phyloP scores from a whole-genome alignment of 805 yeast species.

The Pichia pseudocactophila region DNA sequence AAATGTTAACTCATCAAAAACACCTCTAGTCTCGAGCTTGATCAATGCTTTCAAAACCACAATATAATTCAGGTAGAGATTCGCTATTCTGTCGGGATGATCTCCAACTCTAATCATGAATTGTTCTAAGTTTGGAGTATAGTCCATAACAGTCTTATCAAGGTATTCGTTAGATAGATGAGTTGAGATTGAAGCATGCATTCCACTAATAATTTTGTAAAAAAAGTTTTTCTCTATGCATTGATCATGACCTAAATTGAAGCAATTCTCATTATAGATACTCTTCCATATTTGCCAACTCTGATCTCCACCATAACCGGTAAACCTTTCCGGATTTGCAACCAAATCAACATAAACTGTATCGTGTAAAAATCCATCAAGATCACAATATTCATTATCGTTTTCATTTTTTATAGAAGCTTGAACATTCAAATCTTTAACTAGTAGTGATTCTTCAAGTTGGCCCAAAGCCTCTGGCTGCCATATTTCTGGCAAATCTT shows the following conservation, averaged over 20 bases:
- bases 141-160: slow-evolving; percentile 58
- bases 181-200: slow-evolving; percentile 93
- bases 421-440: slow-evolving; percentile 27
- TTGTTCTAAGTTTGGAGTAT: slow-evolving; percentile 74
- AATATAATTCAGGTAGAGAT: slow-evolving; percentile 88
- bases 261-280: slow-evolving; percentile 87
- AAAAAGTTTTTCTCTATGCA: slow-evolving; percentile 86
- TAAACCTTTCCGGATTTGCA: slow-evolving; percentile 90
- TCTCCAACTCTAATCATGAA: slow-evolving; percentile 88
- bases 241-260: slow-evolving; percentile 36
- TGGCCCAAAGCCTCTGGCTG: slow-evolving; percentile 63
- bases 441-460: slow-evolving; percentile 31
- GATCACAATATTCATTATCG: slow-evolving; percentile 54
- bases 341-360: slow-evolving; percentile 79
- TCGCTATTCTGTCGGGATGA: slow-evolving; percentile 80
- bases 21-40: slow-evolving; percentile 35
- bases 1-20: slow-evolving; percentile 22
- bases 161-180: slow-evolving; percentile 82
- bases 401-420: slow-evolving; percentile 9
- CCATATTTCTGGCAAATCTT: slow-evolving; percentile 62
- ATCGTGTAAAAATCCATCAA: slow-evolving; percentile 48
- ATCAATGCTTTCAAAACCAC: slow-evolving; percentile 73
- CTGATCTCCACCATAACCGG: slow-evolving; percentile 92
- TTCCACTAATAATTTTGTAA: slow-evolving; percentile 78
- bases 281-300: slow-evolving; percentile 89